Conservation (phyloP, 257 asterid genomes). For the Eucommia ulmoides region DNA sequence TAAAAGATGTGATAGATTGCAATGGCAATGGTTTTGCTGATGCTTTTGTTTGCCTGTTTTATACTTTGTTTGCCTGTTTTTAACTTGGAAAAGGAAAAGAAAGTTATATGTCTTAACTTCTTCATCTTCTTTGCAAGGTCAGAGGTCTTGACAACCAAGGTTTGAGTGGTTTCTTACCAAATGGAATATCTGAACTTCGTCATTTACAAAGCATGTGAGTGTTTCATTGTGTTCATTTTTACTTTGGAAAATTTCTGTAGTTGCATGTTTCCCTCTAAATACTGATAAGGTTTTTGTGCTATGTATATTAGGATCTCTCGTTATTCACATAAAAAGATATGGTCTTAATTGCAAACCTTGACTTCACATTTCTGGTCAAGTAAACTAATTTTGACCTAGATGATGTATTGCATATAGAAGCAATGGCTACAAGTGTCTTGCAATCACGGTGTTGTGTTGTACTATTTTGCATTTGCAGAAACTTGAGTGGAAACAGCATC, state of each 20-base stretch:
- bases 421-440: neutral
- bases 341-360: neutral
- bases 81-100: no score
- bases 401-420: neutral
- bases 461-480: conserved; percentile 32
- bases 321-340: neutral
- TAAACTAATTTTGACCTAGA: neutral
- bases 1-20: neutral
- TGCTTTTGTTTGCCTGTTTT: conserved; percentile 1
- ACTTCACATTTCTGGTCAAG: neutral
- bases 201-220: conserved; percentile 98
- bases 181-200: conserved; percentile 53
- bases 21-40: conserved; percentile 1
- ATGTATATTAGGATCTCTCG: neutral
- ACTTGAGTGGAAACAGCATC: conserved; percentile 84
- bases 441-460: no score
- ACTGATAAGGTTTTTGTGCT: neutral
- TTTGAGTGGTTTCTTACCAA: conserved; percentile 70
- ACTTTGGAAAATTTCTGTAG: neutral
- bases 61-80: no score
- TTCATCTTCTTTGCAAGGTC: conserved; percentile 20
- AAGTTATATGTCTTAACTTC: no score
- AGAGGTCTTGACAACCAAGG: conserved; percentile 97
- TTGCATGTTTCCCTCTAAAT: neutral
- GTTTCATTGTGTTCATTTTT: neutral